Base-by-base conservation (phyloP, 148 eudicot species). In the Silene latifolia region DNA sequence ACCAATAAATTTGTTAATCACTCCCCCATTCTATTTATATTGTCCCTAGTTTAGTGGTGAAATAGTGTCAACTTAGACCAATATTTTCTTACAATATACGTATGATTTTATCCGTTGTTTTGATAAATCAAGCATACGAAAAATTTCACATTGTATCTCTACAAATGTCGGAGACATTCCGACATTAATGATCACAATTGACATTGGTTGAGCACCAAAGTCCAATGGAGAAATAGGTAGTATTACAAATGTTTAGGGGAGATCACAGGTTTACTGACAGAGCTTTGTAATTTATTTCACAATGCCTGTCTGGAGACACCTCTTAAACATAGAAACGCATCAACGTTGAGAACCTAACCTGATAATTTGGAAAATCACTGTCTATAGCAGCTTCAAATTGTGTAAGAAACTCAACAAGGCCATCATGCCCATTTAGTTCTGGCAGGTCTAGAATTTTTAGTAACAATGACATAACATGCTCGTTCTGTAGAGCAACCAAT, bases 321-420 rank as follows among this genome's bases (percentile, higher is more conserved):
- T 14, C 56, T 51, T 9, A 51, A 15, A 35, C 39, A 42, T 12
- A 13, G 60, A 35, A 12, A 65, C 69, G 83, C 67, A 17, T 32
- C 46, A 8, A 44, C 25, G 23, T 44, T 23, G 12, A 83, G 67
- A 59, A 71, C 24, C 74, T 76, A 35, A 95, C 99, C 99, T 92
- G 97, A 79, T 89, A 88, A 77, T 84, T 86, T 32, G 97, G 97
- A 77, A 95, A 95, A 74, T 92, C 97, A 71, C 99, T 95, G 66
- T 92, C 94, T 63, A 95, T 77, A 74, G 99, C 94, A 68, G 97
- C 97, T 87, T 95, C 96, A 73, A 95, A 89, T 76, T 95, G 97
- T 35, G 75, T 24, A 64, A 95, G 99, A 79, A 85, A 92, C 79
- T 89, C 86, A 78, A 85, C 79, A 74, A 90, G 90, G 69, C 97